Evolutionary conservation across 371 early-diverging fungal genomes (phyloP).

Genomic region (Mucor sp.): DNA sequence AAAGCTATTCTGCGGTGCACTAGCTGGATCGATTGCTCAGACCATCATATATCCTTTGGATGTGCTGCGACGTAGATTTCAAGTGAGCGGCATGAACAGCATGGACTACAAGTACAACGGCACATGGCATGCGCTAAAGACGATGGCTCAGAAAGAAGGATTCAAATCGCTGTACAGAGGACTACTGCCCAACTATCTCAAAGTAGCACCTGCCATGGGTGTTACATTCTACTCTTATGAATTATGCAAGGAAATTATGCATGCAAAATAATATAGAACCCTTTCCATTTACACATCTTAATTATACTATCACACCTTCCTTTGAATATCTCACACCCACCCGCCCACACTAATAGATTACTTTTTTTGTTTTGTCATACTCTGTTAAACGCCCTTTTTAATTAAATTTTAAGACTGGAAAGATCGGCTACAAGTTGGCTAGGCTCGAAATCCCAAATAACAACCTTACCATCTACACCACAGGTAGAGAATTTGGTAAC

Average conservation of each 20-base stretch:
- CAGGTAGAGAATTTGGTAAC: conserved; percentile 79
- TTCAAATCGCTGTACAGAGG: conserved; percentile 60
- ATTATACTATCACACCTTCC: background rate
- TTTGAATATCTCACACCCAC: background rate
- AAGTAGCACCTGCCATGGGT: conserved; percentile 85
- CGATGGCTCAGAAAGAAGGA: conserved; percentile 79
- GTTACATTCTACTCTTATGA: conserved; percentile 88
- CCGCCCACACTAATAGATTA: background rate
- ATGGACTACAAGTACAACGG: conserved; percentile 73
- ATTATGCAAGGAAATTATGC: conserved; percentile 61
- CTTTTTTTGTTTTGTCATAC: background rate
- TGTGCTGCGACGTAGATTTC: conserved; percentile 84
- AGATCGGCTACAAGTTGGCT: conserved; percentile 44
- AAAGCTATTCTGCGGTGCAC: conserved; percentile 84
- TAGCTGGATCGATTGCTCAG: conserved; percentile 90
- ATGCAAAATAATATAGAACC: conserved; percentile 19
- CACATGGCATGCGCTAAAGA: conserved; percentile 73
- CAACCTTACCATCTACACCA: conserved; percentile 91
- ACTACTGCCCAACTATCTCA: conserved; percentile 81
- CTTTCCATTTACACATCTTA: background rate
- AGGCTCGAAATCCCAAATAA: conserved; percentile 78
- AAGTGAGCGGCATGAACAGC: conserved; percentile 80
- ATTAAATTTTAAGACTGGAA: conserved; percentile 42
- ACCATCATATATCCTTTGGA: conserved; percentile 88
- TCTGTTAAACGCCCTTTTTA: background rate